Base-by-base conservation (phyloP, 2,329 filamentous ascomycete species). In the Exophiala alcalophila region DNA sequence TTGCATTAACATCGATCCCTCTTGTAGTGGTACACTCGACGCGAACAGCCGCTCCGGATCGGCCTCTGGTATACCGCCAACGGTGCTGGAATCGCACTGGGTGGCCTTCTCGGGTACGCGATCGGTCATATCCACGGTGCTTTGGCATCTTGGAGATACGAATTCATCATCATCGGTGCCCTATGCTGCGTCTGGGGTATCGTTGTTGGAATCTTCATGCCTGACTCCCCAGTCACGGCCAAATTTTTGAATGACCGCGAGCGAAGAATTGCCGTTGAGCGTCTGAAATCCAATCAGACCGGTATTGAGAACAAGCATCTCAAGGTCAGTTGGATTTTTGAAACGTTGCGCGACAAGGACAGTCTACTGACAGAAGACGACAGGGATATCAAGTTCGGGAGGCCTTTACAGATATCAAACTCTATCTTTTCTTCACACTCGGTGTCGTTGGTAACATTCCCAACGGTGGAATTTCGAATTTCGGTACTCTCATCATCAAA, bases 91-190 rank as follows among this genome's bases (percentile, higher is more conserved):
- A 71, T 68, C 11, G 77, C 77, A 30, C 64, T 74, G 0, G 73
- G 74, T 6, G 75, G 75, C 16, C 47, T 60, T 5, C 43, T 62
- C 10, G 58, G 56, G 15, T 62, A 62, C 39, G 60, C 53, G 15
- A 58, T 61, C 18, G 57, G 56, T 8, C 56, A 59, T 28, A 59
- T 57, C 51, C 66, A 69, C 26, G 77, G 75, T 10, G 64, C 68
- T 1, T 66, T 84, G 14, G 67, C 73, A 0, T 75, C 73, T 0
- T 85, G 81, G 81, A 78, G 77, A 56, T 84, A 81, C 50, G 80
- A 84, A 40, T 85, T 85, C 57, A 62, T 86, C 11, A 73, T 85
- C n/a, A 79, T 79, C 47, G 67, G 68, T 5, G 68, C 75, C 1
- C 66, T 83, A 8, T 83, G 78, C 44, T 67, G 74, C 11, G 44